Conservation (phyloP, 805 yeast genomes). For the Schwanniomyces yamadae region DNA sequence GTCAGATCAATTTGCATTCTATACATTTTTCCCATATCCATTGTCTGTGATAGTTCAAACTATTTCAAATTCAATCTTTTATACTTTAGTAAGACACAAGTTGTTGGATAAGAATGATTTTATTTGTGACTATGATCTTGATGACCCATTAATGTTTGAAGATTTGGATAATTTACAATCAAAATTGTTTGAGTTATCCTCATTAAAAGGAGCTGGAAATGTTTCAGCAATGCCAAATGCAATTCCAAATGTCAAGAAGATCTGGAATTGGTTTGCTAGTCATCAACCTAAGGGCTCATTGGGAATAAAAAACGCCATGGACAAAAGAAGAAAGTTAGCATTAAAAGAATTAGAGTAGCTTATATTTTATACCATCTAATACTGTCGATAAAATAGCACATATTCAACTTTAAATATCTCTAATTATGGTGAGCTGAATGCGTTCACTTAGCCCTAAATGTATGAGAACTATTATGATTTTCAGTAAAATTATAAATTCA, state of each 20-base stretch:
- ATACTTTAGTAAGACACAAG: constrained; percentile 16
- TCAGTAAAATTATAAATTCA: too few relatives aligned
- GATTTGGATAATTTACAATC: constrained; percentile 34
- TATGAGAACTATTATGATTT: too few relatives aligned
- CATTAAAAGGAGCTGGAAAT: constrained; percentile 41
- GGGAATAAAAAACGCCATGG: constrained; percentile 30
- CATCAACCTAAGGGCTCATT: constrained; percentile 2
- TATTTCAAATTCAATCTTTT: constrained; percentile 19
- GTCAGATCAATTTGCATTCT: constrained; percentile 31
- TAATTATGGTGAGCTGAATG: too few relatives aligned
- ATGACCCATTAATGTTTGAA: constrained; percentile 22
- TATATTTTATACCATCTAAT: neutral
- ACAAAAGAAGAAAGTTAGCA: constrained; percentile 41
- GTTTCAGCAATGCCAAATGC: constrained; percentile 31
- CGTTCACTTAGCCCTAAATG: too few relatives aligned
- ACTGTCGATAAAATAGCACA: neutral
- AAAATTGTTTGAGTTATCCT: constrained; percentile 38
- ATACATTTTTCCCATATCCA: constrained; percentile 44
- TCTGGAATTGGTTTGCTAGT: constrained; percentile 24
- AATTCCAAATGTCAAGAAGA: constrained; percentile 17
- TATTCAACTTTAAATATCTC: too few relatives aligned
- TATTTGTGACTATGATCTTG: constrained; percentile 20
- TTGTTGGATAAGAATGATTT: constrained; percentile 24
- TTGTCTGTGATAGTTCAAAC: constrained; percentile 26
- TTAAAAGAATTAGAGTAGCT: constrained; percentile 39